Conservation (phyloP, 495 filamentous ascomycete genomes). For the Neurospora sp. region DNA sequence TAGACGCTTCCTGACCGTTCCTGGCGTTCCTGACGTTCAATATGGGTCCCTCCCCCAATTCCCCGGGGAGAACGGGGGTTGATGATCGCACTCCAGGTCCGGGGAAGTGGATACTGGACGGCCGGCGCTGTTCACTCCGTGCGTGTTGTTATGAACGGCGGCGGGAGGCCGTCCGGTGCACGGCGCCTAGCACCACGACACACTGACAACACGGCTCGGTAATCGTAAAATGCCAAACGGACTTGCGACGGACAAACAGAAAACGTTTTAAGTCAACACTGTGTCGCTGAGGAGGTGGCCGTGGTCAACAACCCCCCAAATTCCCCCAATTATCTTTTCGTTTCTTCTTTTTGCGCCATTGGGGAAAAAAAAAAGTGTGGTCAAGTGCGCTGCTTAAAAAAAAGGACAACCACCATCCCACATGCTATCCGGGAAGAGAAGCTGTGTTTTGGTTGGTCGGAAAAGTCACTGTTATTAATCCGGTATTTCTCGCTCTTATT, state of each 20-base stretch:
- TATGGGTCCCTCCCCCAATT: neutral
- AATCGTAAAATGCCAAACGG: neutral
- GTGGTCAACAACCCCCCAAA: neutral
- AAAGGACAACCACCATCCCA: neutral
- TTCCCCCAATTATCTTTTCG: neutral
- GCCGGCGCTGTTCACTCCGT: neutral
- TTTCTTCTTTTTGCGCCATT: neutral
- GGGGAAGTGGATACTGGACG: neutral
- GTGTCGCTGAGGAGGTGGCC: neutral
- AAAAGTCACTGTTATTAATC: neutral
- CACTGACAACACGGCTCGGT: neutral
- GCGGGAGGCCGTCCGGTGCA: neutral
- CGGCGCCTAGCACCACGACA: neutral
- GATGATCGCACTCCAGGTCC: neutral
- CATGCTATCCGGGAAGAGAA: neutral
- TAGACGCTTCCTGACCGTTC: neutral
- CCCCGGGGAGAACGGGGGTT: neutral
- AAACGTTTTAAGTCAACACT: neutral
- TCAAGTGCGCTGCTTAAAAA: neutral
- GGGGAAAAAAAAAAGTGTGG: neutral
- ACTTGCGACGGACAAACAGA: neutral
- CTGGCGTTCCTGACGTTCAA: neutral
- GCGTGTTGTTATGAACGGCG: neutral
- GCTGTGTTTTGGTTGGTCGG: neutral
- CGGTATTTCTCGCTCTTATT: neutral